A percentile compares a stretch with the other conserved stretches of the same genome.
These are phyloP conservation scores for Botryotinia calthae DNA, from an alignment of 2,329 filamentous ascomycete genomes.

Conservation along the genomic window DNA sequence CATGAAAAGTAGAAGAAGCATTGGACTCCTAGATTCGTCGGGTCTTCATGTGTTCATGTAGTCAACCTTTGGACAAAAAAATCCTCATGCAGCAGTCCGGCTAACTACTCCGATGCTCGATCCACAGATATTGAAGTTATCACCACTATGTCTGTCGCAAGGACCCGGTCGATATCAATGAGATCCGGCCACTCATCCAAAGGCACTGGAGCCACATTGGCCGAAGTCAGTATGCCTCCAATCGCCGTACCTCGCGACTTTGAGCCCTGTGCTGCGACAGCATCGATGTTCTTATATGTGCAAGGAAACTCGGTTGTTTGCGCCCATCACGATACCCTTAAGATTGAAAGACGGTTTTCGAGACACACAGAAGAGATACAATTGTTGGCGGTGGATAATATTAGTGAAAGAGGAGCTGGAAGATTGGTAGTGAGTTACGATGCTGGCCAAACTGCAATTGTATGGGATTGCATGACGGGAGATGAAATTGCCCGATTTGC, in stretches of 20 bases:
- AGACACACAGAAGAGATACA: slow-evolving; percentile 80
- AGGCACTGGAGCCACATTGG: slow-evolving; percentile 46
- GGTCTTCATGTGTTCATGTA: slow-evolving; percentile 28
- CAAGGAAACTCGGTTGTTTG: slow-evolving; percentile 80
- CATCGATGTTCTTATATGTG: slow-evolving; percentile 85
- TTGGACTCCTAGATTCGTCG: slow-evolving; percentile 26
- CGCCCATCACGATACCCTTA: slow-evolving; percentile 87
- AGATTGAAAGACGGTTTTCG: slow-evolving; percentile 82
- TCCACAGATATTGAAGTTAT: slow-evolving; percentile 30
- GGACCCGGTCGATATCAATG: slow-evolving; percentile 58
- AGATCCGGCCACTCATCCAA: slow-evolving; percentile 52
- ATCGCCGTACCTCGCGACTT: slow-evolving; percentile 57
- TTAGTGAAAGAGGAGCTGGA: slow-evolving; percentile 81
- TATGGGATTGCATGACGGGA: slow-evolving; percentile 94
- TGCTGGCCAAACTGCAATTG: slow-evolving; percentile 83
- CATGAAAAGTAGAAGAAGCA: slow-evolving; percentile 26
- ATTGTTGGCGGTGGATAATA: slow-evolving; percentile 84
- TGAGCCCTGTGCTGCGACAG: slow-evolving; percentile 86
- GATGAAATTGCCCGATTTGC: slow-evolving; percentile 89
- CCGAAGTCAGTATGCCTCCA: slow-evolving; percentile 54
- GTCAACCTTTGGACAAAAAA: slow-evolving; percentile 28
- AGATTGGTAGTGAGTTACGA: slow-evolving; percentile 92
- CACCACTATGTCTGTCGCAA: slow-evolving; percentile 43
- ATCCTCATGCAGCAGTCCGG: slow-evolving; percentile 33
- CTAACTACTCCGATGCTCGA: slow-evolving; percentile 33